These are phyloP conservation scores for Rhodotorula glutinis DNA, from an alignment of 1,284 basidiomycete genomes.

Conservation along the genomic window DNA sequence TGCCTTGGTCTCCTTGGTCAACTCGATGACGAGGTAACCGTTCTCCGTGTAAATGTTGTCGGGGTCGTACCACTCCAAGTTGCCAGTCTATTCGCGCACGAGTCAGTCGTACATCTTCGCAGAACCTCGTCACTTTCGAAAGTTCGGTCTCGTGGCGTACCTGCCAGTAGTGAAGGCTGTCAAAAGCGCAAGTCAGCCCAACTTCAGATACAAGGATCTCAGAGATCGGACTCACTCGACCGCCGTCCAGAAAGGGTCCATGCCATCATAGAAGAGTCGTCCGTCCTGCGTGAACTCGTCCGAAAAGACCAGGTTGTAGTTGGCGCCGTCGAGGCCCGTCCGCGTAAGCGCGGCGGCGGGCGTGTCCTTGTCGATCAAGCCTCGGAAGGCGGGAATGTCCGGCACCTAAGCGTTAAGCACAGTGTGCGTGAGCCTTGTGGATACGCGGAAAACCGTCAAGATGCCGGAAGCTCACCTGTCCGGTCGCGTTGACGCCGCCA, in stretches of 20 bases:
- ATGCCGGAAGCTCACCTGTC: slow-evolving; percentile 28
- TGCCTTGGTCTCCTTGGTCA: slow-evolving; percentile 58
- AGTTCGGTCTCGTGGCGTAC: neutral
- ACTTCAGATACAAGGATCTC: no score
- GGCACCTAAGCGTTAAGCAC: slow-evolving; percentile 26
- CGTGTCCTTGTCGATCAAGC: slow-evolving; percentile 49
- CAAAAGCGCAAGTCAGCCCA: no score
- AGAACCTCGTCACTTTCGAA: neutral
- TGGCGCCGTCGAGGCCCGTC: slow-evolving; percentile 18
- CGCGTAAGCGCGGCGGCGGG: slow-evolving; percentile 36
- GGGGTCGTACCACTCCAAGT: slow-evolving; percentile 59
- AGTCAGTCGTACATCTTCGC: neutral
- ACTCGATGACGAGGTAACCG: slow-evolving; percentile 73
- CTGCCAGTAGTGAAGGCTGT: slow-evolving; percentile 63
- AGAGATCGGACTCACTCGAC: slow-evolving; percentile 50
- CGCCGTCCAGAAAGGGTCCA: slow-evolving; percentile 57
- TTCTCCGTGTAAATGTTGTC: slow-evolving; percentile 68
- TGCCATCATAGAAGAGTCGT: slow-evolving; percentile 64
- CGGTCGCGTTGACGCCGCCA: slow-evolving; percentile 40
- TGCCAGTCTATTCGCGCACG: slow-evolving; percentile 9
- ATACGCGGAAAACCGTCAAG: neutral
- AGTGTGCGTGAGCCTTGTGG: neutral
- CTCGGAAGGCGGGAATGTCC: slow-evolving; percentile 36
- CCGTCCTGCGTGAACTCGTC: slow-evolving; percentile 82
- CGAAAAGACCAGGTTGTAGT: slow-evolving; percentile 61